Percentiles rank a stretch among this genome's conserved stretches.
These are phyloP conservation scores for Russula olivacea DNA, from an alignment of 768 basidiomycete species.

Conservation along the genomic window DNA sequence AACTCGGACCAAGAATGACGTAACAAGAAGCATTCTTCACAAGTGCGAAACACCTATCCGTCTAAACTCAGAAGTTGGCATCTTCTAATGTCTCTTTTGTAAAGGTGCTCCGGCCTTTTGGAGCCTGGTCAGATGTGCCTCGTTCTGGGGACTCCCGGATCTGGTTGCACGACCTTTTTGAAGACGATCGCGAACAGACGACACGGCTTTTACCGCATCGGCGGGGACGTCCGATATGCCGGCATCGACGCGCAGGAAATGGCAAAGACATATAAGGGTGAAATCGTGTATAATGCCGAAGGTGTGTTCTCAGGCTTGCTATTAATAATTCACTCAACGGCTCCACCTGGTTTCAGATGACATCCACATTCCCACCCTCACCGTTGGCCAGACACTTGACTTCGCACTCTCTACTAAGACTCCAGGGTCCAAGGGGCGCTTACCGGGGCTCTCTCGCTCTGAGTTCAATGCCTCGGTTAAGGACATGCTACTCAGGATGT, in stretches of 20 bases:
- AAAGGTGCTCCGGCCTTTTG: constrained; percentile 55
- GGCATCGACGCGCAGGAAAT: constrained; percentile 76
- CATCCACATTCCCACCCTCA: constrained; percentile 76
- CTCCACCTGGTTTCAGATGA: no score
- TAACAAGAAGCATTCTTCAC: constrained; percentile 20
- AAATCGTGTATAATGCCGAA: constrained; percentile 76
- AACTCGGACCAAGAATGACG: constrained; percentile 1
- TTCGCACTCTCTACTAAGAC: constrained; percentile 73
- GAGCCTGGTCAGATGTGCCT: constrained; percentile 26
- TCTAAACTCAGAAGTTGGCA: background rate
- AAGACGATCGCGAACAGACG: constrained; percentile 78
- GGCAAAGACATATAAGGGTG: constrained; percentile 71
- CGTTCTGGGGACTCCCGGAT: constrained; percentile 37
- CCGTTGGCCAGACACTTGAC: constrained; percentile 69
- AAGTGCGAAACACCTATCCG: constrained; percentile 4
- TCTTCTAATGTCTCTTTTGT: constrained; percentile 49
- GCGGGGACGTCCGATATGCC: constrained; percentile 74
- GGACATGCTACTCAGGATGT: constrained; percentile 64
- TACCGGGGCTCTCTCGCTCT: constrained; percentile 57
- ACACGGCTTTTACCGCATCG: constrained; percentile 53
- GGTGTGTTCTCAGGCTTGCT: constrained; percentile 34
- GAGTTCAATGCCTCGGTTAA: constrained; percentile 55
- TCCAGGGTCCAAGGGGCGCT: constrained; percentile 66
- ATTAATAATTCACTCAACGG: background rate
- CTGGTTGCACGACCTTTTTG: constrained; percentile 84